phyloP scores from a whole-genome alignment of 2,329 filamentous ascomycete genomes.

The Stemphylium vesicarium region DNA sequence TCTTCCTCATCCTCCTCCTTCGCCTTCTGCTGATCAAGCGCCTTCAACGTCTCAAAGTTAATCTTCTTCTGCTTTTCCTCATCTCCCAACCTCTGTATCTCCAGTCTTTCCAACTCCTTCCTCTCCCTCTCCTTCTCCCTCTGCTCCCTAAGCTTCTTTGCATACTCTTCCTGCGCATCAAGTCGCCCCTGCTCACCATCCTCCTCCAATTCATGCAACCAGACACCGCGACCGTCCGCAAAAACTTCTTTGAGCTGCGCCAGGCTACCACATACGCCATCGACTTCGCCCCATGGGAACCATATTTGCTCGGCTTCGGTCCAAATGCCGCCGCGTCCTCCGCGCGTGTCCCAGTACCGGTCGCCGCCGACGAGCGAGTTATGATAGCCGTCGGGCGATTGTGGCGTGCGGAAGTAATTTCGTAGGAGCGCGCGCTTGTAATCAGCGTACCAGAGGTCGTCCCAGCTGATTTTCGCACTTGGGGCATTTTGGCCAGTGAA shows the following conservation, averaged over 20 bases:
- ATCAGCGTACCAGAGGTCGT: constrained; percentile 57
- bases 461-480: constrained; percentile 48
- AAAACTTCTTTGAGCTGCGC: constrained; percentile 55
- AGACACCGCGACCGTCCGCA: constrained; percentile 54
- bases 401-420: constrained; percentile 55
- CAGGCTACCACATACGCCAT: constrained; percentile 42
- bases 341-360: constrained; percentile 57
- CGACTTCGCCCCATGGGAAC: constrained; percentile 57
- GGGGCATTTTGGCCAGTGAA: constrained; percentile 26
- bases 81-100: constrained; percentile 21
- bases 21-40: too few species aligned
- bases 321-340: constrained; percentile 62
- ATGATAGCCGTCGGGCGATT: constrained; percentile 52
- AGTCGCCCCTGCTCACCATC: constrained; percentile 20
- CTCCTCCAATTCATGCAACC: constrained; percentile 41
- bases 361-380: constrained; percentile 55
- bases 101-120: constrained; percentile 22
- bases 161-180: constrained; percentile 21
- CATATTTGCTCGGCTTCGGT: constrained; percentile 55
- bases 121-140: constrained; percentile 18
- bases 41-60: constrained; percentile 13
- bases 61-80: constrained; percentile 14
- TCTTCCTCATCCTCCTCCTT: constrained; percentile 6
- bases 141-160: constrained; percentile 7
- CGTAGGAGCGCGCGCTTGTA: constrained; percentile 58